Evolutionary conservation across 2,329 filamentous ascomycete species (phyloP).

Genomic region (Mollisia scopiformis): DNA sequence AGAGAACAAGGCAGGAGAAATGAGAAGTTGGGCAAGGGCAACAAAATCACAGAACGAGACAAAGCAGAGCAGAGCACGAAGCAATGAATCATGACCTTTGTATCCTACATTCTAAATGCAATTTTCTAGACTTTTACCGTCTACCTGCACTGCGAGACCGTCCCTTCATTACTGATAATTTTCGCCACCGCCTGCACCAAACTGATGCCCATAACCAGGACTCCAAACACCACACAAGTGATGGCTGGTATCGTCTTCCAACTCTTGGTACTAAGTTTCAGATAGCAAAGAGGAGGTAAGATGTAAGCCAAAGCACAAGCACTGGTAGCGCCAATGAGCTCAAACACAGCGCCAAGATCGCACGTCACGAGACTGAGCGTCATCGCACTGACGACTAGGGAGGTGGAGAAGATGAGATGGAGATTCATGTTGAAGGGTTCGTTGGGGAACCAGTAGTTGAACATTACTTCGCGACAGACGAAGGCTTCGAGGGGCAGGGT

Average conservation of each 20-base stretch:
- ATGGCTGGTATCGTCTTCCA: slow-evolving; percentile 75
- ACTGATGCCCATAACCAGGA: slow-evolving; percentile 78
- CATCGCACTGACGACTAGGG: slow-evolving; percentile 80
- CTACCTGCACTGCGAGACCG: slow-evolving; percentile 27
- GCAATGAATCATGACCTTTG: not conserved
- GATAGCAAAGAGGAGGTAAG: slow-evolving; percentile 90
- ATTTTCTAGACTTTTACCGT: not conserved
- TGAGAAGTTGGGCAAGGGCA: not conserved
- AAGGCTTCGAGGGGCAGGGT: slow-evolving; percentile 96
- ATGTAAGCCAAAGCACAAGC: slow-evolving; percentile 96
- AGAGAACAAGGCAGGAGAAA: no score
- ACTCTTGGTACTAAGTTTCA: slow-evolving; percentile 81
- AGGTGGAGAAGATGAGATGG: slow-evolving; percentile 84
- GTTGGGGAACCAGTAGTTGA: slow-evolving; percentile 73
- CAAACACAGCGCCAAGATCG: slow-evolving; percentile 92
- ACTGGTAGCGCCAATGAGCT: slow-evolving; percentile 93
- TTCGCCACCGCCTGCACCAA: slow-evolving; percentile 73
- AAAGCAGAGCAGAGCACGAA: not conserved
- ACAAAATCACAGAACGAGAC: not conserved
- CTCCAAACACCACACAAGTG: slow-evolving; percentile 77
- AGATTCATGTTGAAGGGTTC: slow-evolving; percentile 72
- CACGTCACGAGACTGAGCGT: slow-evolving; percentile 81
- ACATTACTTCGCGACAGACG: slow-evolving; percentile 95
- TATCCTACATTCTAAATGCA: slow-evolving; percentile 24
- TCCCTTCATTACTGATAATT: slow-evolving; percentile 48